These are phyloP conservation scores for Acidomyces sp. DNA, from an alignment of 495 filamentous ascomycete genomes.

Conservation along the genomic window DNA sequence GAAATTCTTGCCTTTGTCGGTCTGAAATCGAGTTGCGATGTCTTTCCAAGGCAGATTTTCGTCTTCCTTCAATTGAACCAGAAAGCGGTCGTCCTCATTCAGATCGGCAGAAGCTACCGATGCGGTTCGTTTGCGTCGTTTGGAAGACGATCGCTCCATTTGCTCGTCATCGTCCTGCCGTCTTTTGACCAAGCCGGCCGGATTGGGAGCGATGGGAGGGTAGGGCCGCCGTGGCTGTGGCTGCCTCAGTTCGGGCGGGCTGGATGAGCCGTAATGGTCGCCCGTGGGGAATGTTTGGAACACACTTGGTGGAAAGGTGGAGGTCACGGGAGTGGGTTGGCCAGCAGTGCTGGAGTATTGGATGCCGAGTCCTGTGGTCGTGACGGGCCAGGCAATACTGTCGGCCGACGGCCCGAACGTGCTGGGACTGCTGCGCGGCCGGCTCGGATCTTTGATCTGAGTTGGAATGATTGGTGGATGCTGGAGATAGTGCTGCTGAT, in stretches of 20 bases:
- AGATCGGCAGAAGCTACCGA: conserved; percentile 27
- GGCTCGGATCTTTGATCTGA: conserved; percentile 14
- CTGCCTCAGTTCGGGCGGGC: conserved; percentile 21
- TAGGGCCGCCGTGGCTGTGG: conserved; percentile 27
- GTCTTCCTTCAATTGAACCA: conserved; percentile 54
- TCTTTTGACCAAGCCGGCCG: conserved; percentile 22
- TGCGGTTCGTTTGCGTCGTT: conserved; percentile 24
- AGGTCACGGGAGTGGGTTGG: conserved; percentile 19
- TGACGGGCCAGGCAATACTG: conserved; percentile 22
- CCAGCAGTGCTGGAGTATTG: conserved; percentile 20
- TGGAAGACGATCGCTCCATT: conserved; percentile 2
- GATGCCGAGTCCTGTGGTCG: conserved; percentile 23
- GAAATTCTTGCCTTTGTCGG: conserved; percentile 48
- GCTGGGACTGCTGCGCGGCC: conserved; percentile 29
- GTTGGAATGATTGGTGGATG: neutral
- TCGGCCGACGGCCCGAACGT: conserved; percentile 27
- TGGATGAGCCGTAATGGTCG: conserved; percentile 14
- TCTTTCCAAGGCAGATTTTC: conserved; percentile 57
- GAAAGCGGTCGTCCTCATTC: conserved; percentile 52
- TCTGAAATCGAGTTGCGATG: conserved; percentile 50
- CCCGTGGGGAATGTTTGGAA: conserved; percentile 12
- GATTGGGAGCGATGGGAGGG: conserved; percentile 25
- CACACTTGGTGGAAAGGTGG: conserved; percentile 9
- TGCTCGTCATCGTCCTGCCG: conserved; percentile 23
- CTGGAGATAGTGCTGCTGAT: conserved; percentile 1